Evolutionary conservation across 2,329 filamentous ascomycete species (phyloP).

Genomic region (Peltaster fructicola): DNA sequence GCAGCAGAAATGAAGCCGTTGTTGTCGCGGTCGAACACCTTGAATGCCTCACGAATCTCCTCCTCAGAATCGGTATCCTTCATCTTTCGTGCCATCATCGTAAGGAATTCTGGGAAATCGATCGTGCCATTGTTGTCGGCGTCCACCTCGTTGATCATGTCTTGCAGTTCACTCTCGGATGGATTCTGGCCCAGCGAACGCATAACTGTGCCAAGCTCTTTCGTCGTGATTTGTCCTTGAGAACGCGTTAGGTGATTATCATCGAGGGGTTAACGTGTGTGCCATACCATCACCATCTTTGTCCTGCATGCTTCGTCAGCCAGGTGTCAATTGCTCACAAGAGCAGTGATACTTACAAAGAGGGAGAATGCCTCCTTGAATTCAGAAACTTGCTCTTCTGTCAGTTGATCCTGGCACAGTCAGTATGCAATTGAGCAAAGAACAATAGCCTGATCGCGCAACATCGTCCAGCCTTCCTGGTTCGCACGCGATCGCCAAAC

Average conservation of each 20-base stretch:
- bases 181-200: constrained; percentile 45
- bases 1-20: constrained; percentile 47
- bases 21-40: constrained; percentile 48
- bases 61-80: constrained; percentile 44
- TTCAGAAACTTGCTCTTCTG: constrained; percentile 99
- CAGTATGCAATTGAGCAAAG: too few species aligned
- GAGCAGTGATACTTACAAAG: constrained; percentile 55
- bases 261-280: constrained; percentile 1
- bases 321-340: constrained; percentile 3
- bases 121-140: constrained; percentile 48
- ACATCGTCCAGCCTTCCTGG: too few species aligned
- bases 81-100: constrained; percentile 48
- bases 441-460: too few species aligned
- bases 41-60: constrained; percentile 48
- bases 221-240: constrained; percentile 44
- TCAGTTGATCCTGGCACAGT: constrained; percentile 94
- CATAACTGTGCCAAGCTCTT: constrained; percentile 47
- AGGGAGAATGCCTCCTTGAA: constrained; percentile 99
- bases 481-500: too few species aligned
- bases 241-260: constrained; percentile 3
- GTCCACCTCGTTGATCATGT: constrained; percentile 52
- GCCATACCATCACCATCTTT: constrained; percentile 39
- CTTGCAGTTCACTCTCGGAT: constrained; percentile 43
- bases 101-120: constrained; percentile 48
- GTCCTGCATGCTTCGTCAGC: too few species aligned